These are phyloP conservation scores for Chenopodium formosanum DNA, from an alignment of 148 eudicot species.

Conservation along the genomic window DNA sequence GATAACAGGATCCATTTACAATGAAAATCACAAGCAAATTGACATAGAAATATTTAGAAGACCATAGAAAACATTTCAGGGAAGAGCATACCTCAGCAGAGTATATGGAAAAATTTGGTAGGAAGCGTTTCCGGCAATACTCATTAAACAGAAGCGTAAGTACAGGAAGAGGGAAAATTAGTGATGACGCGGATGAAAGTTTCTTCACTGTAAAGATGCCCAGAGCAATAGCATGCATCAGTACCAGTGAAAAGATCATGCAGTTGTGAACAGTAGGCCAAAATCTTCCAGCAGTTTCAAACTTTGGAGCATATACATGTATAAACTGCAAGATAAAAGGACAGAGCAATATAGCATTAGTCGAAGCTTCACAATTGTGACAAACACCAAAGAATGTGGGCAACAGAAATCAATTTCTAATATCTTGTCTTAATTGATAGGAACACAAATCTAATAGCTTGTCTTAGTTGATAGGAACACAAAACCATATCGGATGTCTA, in stretches of 20 bases:
- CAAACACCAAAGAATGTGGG: not conserved
- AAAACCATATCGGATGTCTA: not conserved
- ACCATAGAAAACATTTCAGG: not conserved
- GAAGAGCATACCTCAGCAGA: constrained; percentile 59
- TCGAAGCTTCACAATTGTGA: not conserved
- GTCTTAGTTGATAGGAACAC: not conserved
- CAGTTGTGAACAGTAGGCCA: constrained; percentile 80
- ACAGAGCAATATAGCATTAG: constrained; percentile 14
- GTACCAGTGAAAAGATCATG: constrained; percentile 65
- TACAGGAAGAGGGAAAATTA: constrained; percentile 62
- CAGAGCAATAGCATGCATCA: constrained; percentile 70
- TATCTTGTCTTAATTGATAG: not conserved
- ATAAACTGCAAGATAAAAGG: constrained; percentile 53
- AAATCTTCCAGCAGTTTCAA: constrained; percentile 68
- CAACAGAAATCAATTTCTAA: not conserved
- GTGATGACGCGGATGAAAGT: constrained; percentile 40
- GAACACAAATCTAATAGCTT: not conserved
- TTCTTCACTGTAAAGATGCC: constrained; percentile 76
- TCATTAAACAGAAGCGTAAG: constrained; percentile 71
- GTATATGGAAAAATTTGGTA: constrained; percentile 55
- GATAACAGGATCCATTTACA: not conserved
- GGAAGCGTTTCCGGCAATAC: constrained; percentile 74
- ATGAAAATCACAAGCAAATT: not conserved
- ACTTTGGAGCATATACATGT: constrained; percentile 65
- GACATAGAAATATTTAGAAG: not conserved